A percentile compares a stretch with the other conserved stretches of the same genome.
phyloP scores from a whole-genome alignment of 176 grass and related monocot species.

The Aegilops longissima region DNA sequence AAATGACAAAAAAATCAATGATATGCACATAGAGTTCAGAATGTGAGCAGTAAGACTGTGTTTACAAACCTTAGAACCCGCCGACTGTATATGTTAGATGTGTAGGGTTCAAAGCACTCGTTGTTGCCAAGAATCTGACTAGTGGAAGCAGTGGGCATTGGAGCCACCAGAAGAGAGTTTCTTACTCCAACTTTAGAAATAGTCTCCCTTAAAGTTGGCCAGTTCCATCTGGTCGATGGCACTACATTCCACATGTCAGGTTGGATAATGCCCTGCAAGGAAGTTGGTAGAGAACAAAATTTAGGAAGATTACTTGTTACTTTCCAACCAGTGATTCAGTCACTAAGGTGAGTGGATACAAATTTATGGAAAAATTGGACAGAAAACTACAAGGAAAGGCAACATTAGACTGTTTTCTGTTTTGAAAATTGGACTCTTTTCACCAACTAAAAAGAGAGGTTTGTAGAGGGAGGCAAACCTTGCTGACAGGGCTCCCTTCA shows the following conservation, averaged over 20 bases:
- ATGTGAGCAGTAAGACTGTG: neutral
- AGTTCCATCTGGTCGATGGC: conserved; percentile 85
- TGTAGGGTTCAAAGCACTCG: conserved; percentile 89
- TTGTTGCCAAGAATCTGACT: conserved; percentile 99
- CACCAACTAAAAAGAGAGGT: neutral
- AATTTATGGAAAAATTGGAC: neutral
- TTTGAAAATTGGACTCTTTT: neutral
- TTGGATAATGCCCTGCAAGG: conserved; percentile 77
- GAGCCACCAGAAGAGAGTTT: conserved; percentile 97
- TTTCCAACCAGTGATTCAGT: neutral
- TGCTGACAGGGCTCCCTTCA: conserved; percentile 82
- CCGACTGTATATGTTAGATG: conserved; percentile 81
- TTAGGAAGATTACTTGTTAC: neutral
- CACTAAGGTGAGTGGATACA: neutral
- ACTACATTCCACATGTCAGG: conserved; percentile 91
- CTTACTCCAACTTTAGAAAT: conserved; percentile 81
- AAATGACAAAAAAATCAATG: conserved; percentile 28
- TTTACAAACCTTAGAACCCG: conserved; percentile 76
- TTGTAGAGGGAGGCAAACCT: conserved; percentile 56
- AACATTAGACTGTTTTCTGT: neutral
- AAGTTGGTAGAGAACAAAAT: neutral
- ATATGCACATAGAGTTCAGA: neutral
- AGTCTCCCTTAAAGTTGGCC: conserved; percentile 59
- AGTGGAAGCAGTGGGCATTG: conserved; percentile 99
- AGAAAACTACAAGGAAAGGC: neutral